Conservation (phyloP, 2,329 filamentous ascomycete species). For the Colletotrichum musicola region DNA sequence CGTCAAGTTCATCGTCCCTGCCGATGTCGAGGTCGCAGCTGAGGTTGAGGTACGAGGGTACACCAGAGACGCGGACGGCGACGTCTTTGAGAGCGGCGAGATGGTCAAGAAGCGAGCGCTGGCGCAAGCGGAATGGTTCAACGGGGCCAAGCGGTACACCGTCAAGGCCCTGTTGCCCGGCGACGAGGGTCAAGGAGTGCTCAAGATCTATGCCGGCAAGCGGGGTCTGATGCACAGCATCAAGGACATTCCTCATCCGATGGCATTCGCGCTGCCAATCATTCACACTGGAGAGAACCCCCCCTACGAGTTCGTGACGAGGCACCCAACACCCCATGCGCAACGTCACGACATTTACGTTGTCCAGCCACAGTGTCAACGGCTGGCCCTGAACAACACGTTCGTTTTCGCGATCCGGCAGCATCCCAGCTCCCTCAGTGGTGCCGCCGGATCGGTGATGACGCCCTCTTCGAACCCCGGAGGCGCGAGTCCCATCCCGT, state of each 20-base stretch:
- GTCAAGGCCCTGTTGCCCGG: conserved; percentile 92
- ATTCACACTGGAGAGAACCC: conserved; percentile 93
- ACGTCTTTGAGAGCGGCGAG: conserved; percentile 93
- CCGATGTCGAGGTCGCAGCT: conserved; percentile 91
- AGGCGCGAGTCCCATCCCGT: conserved; percentile 70
- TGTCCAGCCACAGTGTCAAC: conserved; percentile 92
- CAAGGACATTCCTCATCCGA: conserved; percentile 92
- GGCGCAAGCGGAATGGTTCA: conserved; percentile 91
- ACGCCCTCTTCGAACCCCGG: conserved; percentile 63
- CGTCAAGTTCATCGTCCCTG: conserved; percentile 86
- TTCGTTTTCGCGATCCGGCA: conserved; percentile 98
- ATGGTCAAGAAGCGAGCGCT: conserved; percentile 86
- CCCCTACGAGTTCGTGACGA: conserved; percentile 89
- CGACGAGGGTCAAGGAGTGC: conserved; percentile 87
- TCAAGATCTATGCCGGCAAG: conserved; percentile 95
- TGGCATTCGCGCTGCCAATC: conserved; percentile 91
- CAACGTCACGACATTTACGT: conserved; percentile 97
- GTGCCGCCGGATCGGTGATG: conserved; percentile 50
- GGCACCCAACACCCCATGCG: conserved; percentile 97
- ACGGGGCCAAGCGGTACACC: conserved; percentile 89
- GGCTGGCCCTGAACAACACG: conserved; percentile 92
- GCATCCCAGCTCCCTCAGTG: conserved; percentile 75
- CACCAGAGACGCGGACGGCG: conserved; percentile 86
- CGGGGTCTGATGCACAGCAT: conserved; percentile 97
- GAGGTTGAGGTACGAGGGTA: conserved; percentile 90